Evolutionary conservation across 1,284 basidiomycete species (phyloP).

Genomic region (Exsudoporus floridanus): DNA sequence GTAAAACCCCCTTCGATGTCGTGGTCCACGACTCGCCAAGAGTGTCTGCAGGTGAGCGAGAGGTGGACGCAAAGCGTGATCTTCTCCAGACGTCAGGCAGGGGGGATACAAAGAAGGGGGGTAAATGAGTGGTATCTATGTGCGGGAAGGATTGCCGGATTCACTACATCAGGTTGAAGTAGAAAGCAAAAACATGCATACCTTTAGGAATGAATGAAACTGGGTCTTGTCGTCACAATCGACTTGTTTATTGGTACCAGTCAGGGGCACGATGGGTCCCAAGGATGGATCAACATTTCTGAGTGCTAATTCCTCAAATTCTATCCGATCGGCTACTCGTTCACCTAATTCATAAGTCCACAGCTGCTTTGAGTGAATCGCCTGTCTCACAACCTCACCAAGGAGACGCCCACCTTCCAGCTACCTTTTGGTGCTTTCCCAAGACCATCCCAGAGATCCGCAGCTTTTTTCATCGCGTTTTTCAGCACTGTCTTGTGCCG

Average conservation of each 20-base stretch:
- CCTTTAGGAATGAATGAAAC: slow-evolving; percentile 2
- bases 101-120: slow-evolving; percentile 53
- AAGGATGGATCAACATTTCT: slow-evolving; percentile 68
- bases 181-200: slow-evolving; percentile 1
- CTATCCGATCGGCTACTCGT: slow-evolving; percentile 63
- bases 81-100: not conserved
- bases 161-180: not conserved
- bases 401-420: slow-evolving; percentile 61
- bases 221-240: slow-evolving; percentile 15
- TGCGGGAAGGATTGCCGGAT: not conserved
- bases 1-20: slow-evolving; percentile 63
- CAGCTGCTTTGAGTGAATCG: slow-evolving; percentile 40
- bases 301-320: slow-evolving; percentile 74
- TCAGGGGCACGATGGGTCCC: slow-evolving; percentile 46
- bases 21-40: slow-evolving; percentile 54
- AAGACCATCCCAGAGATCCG: slow-evolving; percentile 58
- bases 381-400: not conserved
- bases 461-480: slow-evolving; percentile 51
- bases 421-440: slow-evolving; percentile 60
- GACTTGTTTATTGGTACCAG: slow-evolving; percentile 15
- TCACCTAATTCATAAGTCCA: slow-evolving; percentile 63
- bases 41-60: slow-evolving; percentile 55
- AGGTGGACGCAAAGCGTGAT: slow-evolving; percentile 32
- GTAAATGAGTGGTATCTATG: slow-evolving; percentile 66
- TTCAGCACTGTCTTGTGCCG: slow-evolving; percentile 33